Base-by-base conservation (phyloP, 2,329 filamentous ascomycete genomes). In the Stenocarpella maydis region DNA sequence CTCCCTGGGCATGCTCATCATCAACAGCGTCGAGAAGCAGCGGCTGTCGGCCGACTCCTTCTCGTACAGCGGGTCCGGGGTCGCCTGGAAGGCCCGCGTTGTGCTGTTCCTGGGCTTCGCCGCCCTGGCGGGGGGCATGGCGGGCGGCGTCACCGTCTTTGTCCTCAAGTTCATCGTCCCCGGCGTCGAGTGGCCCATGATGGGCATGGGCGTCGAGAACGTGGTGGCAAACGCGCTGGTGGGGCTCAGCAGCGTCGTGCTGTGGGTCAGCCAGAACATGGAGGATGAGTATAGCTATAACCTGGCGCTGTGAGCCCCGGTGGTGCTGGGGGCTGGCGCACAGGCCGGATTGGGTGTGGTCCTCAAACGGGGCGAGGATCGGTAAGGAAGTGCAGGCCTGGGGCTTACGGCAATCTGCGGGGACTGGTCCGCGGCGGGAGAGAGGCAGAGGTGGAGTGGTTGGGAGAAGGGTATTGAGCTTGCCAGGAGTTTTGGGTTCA, bases 261-360 rank as follows among this genome's bases (percentile, higher is more conserved):
- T 91, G 50, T 91, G 89, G 89, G 80, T 91, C 67, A 89, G 86
- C 80, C 89, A 91, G 83, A 91, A 91, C 75, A 91, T 91, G 87
- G 89, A 91, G 82, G 89, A 91, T 75, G 89, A 91, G 79, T 91
- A 91, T 74, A 86, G 88, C 55, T 91, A 91, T 79, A 91, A 90
- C 78, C 79, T 91, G 73, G 85, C 88, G 70, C 82, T 91, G 72
- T 90, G 78, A 80, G n/a, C n/a, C n/a, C n/a, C n/a, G n/a, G n/a
- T n/a, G n/a, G 68, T 34, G 52, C 24, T 37, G 7, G 34, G 45
- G 17, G 26, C 8, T 37, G 8, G 4, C 31, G 34, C 9, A 12
- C 34, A 12, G 34, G 31, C 14, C 15, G 24, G 7, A 19, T 28
- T 12, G 15, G 37, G 26, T 37, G 37, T 24, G 15, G 31, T 37